Base-by-base conservation (phyloP, 371 early-diverging fungal species). In the Blakeslea trispora region DNA sequence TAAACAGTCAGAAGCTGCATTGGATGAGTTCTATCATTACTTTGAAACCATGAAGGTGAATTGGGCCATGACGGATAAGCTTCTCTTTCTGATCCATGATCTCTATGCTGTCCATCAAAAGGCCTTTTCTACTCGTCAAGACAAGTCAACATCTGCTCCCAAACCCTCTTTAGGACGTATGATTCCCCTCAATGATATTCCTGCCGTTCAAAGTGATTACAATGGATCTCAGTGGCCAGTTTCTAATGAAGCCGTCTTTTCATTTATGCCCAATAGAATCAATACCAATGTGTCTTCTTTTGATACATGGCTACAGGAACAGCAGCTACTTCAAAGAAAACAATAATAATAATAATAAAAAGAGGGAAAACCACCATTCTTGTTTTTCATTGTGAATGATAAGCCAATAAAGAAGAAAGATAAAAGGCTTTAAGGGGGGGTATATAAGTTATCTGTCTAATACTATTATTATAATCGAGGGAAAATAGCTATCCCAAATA, bases 21-120 rank as follows among this genome's bases (percentile, higher is more conserved):
- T 81, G 22, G 71, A 58, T n/a, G 67, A 72, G 11, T 72, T 73
- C 37, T 76, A 76, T 53, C 64, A 60, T 22, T 49, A 77, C 41
- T 50, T 80, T 9, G 70, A 75, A 63, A 47, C 58, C 3, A 77
- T 81, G 64, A 71, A 73, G 43, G 39, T 69, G 15, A 69, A 70
- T 39, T 81, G 81, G 81, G 73, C 81, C 0, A 78, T 81, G 75
- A 75, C 81, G 3, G 81, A 81, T 50, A 77, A 79, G 47, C 69
- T 79, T 19, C 77, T 75, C 49, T 79, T 77, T 28, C 74, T 81
- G 61, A 71, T 75, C 23, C 75, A 77, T 8, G 81, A 77, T 53
- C 51, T 81, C 5, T 77, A 77, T 53, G 73, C 79, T 14, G 72
- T 79, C 35, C 79, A 79, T 34, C 53, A 48, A 48, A 69, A 61